Evolutionary conservation across 192 early-diverging fungal species (phyloP).

Genomic region (Glomus cerebriforme): DNA sequence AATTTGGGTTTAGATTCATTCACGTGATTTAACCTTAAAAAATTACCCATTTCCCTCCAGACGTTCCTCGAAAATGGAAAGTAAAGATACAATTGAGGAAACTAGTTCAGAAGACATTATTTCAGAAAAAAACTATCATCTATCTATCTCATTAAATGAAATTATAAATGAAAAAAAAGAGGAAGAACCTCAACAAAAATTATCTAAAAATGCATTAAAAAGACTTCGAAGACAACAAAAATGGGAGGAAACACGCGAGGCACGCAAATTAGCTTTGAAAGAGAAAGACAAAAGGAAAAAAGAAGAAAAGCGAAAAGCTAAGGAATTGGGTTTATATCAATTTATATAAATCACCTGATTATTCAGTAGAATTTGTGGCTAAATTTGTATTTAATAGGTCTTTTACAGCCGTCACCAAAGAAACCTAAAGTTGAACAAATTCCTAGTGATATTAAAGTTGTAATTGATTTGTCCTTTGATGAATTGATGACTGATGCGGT

Average conservation of each 20-base stretch:
- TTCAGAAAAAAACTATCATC: not conserved
- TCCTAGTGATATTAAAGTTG: conserved; percentile 55
- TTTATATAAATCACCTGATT: not conserved
- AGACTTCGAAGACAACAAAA: conserved; percentile 21
- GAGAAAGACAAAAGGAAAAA: conserved; percentile 25
- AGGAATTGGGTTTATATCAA: not conserved
- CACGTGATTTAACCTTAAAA: too few relatives aligned
- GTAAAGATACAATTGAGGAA: not conserved
- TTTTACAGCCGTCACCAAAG: conserved; percentile 42
- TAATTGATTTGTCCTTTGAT: conserved; percentile 83
- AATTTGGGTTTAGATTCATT: too few relatives aligned
- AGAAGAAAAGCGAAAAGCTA: not conserved
- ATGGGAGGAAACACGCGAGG: conserved; percentile 21
- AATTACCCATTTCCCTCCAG: too few relatives aligned
- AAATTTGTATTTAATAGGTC: conserved; percentile 22
- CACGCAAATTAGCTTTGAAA: conserved; percentile 11
- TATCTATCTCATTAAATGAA: not conserved
- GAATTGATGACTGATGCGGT: conserved; percentile 75
- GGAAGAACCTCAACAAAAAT: not conserved
- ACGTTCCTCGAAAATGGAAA: too few relatives aligned
- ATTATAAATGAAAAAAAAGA: not conserved
- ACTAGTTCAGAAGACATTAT: not conserved
- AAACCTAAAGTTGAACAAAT: conserved; percentile 52
- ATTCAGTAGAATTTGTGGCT: not conserved
- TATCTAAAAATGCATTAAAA: conserved; percentile 23